phyloP scores from a whole-genome alignment of 2,329 filamentous ascomycete genomes.

The Fusarium longipes region DNA sequence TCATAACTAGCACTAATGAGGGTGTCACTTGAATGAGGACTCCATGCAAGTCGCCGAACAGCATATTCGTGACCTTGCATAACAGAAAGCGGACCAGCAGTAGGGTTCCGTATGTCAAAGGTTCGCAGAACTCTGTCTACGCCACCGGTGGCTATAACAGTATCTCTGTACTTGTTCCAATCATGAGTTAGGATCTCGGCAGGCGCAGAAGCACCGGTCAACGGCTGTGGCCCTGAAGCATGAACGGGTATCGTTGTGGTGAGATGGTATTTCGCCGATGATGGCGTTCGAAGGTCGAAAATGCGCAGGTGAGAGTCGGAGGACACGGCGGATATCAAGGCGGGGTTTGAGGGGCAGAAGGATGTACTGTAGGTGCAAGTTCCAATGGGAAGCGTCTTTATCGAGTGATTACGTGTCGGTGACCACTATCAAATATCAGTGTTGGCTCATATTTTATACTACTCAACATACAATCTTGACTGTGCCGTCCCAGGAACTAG shows the following conservation, averaged over 20 bases:
- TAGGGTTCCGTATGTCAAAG: constrained; percentile 86
- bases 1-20: constrained; percentile 93
- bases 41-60: constrained; percentile 87
- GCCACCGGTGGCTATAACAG: constrained; percentile 85
- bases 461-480: constrained; percentile 76
- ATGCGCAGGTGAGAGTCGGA: constrained; percentile 90
- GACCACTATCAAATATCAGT: constrained; percentile 72
- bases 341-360: constrained; percentile 88
- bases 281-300: constrained; percentile 90
- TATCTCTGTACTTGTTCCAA: constrained; percentile 97
- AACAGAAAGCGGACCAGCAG: constrained; percentile 76
- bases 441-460: not conserved
- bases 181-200: constrained; percentile 93
- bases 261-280: constrained; percentile 88
- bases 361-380: constrained; percentile 94
- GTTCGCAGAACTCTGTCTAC: constrained; percentile 89
- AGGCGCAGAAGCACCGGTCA: constrained; percentile 62
- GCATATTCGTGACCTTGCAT: constrained; percentile 92
- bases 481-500: constrained; percentile 94
- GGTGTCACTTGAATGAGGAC: constrained; percentile 90
- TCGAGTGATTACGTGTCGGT: constrained; percentile 76
- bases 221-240: constrained; percentile 64
- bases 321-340: constrained; percentile 86
- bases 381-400: constrained; percentile 89
- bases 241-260: constrained; percentile 87